Conservation (phyloP, 768 basidiomycete genomes). For the Leccinum sublutescens region DNA sequence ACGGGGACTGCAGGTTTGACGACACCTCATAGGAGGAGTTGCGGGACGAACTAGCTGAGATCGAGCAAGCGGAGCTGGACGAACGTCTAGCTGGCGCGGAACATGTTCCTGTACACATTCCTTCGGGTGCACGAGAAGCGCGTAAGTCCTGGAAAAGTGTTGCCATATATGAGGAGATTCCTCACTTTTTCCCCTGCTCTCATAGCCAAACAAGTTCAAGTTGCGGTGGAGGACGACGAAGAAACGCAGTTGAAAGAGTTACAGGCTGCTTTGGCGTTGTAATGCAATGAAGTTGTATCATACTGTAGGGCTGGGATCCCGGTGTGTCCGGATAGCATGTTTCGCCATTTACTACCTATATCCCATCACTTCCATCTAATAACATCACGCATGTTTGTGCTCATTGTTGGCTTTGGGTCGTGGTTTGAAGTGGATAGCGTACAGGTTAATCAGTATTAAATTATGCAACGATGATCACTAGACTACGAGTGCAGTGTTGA, state of each 20-base stretch:
- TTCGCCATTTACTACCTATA: constrained; percentile 34
- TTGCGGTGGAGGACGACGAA: constrained; percentile 83
- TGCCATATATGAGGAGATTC: neutral
- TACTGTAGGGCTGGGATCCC: constrained; percentile 6
- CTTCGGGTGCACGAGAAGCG: constrained; percentile 54
- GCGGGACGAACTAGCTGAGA: constrained; percentile 72
- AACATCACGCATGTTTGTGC: constrained; percentile 18
- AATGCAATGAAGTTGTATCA: constrained; percentile 21
- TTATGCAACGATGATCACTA: constrained; percentile 33
- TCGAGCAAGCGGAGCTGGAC: constrained; percentile 89
- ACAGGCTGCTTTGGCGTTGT: constrained; percentile 88
- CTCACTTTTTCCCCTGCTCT: constrained; percentile 3
- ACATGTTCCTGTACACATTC: constrained; percentile 83
- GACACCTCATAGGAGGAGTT: constrained; percentile 68
- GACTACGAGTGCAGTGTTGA: constrained; percentile 25
- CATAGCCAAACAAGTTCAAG: constrained; percentile 33
- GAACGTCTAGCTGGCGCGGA: constrained; percentile 84
- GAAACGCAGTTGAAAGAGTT: constrained; percentile 85
- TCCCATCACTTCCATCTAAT: constrained; percentile 33
- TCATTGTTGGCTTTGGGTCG: constrained; percentile 21
- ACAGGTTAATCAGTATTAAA: constrained; percentile 40
- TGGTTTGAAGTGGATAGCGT: constrained; percentile 30
- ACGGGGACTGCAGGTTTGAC: neutral
- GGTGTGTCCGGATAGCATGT: constrained; percentile 18
- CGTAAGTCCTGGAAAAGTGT: constrained; percentile 39